Conservation (phyloP, 1,284 basidiomycete genomes). For the Golubevia sp. region DNA sequence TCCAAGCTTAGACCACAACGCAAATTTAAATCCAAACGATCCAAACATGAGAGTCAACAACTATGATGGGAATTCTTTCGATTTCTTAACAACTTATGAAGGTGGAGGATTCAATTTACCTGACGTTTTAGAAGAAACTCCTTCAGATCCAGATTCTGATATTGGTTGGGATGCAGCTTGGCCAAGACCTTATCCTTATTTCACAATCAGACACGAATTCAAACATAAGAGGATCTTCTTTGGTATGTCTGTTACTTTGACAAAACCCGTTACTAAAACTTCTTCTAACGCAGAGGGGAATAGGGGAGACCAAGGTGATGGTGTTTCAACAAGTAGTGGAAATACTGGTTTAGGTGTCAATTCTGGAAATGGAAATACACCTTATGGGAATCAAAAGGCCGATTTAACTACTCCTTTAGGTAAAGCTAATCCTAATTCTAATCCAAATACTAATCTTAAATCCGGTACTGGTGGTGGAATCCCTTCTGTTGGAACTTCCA, state of each 20-base stretch:
- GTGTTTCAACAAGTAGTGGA: background rate
- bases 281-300: no score
- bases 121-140: background rate
- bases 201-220: background rate
- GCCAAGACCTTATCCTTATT: background rate
- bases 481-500: background rate
- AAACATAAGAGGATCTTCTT: background rate
- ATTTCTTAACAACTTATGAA: background rate
- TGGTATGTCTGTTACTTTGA: background rate
- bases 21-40: background rate
- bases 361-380: background rate
- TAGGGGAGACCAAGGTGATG: background rate
- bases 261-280: background rate
- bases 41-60: background rate
- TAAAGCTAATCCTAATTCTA: background rate
- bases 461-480: background rate
- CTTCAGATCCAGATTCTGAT: background rate
- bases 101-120: background rate
- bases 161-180: background rate
- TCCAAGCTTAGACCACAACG: background rate
- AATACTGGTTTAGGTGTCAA: background rate
- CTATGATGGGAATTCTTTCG: background rate
- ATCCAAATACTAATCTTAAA: background rate
- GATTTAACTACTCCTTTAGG: background rate
- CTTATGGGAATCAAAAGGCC: background rate